A percentile compares a stretch with the other conserved stretches of the same genome.
Evolutionary conservation across 208 protist genomes (phyloP).

Genomic region (Kentomonas sorsogonicus): DNA sequence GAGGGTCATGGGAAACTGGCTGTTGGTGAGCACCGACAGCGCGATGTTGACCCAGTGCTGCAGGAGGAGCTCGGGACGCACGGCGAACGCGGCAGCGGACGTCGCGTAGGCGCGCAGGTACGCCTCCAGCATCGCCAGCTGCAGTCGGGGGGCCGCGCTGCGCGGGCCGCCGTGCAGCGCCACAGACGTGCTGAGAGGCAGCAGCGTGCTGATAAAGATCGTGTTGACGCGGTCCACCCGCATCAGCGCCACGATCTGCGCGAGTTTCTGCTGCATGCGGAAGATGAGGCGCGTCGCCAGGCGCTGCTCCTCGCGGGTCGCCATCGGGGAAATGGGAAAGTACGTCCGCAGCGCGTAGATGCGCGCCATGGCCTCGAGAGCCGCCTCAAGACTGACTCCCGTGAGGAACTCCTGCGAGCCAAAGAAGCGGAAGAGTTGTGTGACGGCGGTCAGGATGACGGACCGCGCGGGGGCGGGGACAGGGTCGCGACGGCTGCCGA

Average conservation of each 20-base stretch:
- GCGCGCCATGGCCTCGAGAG: too few relatives aligned
- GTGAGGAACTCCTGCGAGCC: too few relatives aligned
- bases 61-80: slow-evolving; percentile 52
- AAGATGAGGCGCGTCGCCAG: too few relatives aligned
- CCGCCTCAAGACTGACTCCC: too few relatives aligned
- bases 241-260: slow-evolving; percentile 1
- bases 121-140: slow-evolving; percentile 58
- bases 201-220: not conserved
- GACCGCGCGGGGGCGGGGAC: too few relatives aligned
- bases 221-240: not conserved
- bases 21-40: slow-evolving; percentile 38
- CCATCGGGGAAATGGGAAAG: too few relatives aligned
- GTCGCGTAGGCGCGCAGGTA: slow-evolving; percentile 61
- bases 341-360: too few relatives aligned
- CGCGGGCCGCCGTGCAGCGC: not conserved
- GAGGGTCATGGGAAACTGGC: slow-evolving; percentile 34
- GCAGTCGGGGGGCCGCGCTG: slow-evolving; percentile 28
- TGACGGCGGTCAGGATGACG: too few relatives aligned
- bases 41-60: slow-evolving; percentile 62
- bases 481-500: too few relatives aligned
- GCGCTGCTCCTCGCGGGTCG: too few relatives aligned
- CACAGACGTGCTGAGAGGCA: not conserved
- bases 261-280: too few relatives aligned
- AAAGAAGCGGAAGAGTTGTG: too few relatives aligned
- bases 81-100: slow-evolving; percentile 38